phyloP scores from a whole-genome alignment of 305 asterid genomes.

The Petunia hybrid region DNA sequence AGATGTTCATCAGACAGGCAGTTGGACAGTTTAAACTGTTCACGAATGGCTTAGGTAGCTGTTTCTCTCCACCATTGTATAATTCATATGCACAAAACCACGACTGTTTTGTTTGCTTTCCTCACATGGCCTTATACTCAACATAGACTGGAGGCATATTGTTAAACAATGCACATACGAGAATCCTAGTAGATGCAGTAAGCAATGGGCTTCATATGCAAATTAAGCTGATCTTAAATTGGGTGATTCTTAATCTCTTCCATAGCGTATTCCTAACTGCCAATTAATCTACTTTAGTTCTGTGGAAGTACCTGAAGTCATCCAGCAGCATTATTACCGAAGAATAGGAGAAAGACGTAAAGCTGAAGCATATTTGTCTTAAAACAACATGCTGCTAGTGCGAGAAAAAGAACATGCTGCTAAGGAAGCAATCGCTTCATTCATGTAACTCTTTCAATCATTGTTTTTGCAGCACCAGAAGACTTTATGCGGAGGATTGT shows the following conservation, averaged over 20 bases:
- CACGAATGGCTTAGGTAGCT: conserved; percentile 69
- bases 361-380: conserved; percentile 15
- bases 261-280: background rate
- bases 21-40: conserved; percentile 68
- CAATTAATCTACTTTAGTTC: background rate
- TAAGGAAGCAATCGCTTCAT: background rate
- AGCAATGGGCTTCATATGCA: background rate
- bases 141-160: background rate
- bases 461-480: conserved; percentile 61
- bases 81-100: background rate
- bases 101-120: background rate
- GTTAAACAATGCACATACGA: background rate
- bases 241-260: background rate
- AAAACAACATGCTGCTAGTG: background rate
- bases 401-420: background rate
- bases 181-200: background rate
- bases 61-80: conserved; percentile 2
- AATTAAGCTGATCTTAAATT: background rate
- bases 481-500: conserved; percentile 77
- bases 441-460: conserved; percentile 3
- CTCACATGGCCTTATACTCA: background rate
- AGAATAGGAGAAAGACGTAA: background rate
- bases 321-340: background rate
- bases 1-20: conserved; percentile 80
- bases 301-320: background rate